Evolutionary conservation across 176 grass and related monocot genomes (phyloP), one percentile per base, ranked within the genome.

Genomic region (Aegilops bicornis): DNA sequence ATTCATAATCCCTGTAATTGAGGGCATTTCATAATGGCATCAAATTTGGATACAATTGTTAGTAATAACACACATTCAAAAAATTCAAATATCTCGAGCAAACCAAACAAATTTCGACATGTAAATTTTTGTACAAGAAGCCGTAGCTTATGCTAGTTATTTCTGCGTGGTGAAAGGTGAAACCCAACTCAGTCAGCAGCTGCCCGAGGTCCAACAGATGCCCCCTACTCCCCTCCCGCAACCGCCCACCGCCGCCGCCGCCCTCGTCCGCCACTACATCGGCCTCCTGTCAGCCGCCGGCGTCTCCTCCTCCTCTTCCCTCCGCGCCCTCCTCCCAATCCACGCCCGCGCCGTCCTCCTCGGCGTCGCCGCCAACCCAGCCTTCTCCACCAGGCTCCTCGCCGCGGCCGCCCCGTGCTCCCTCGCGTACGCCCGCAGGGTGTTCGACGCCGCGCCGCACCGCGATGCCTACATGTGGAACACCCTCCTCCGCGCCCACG

Each of bases 401-500:
- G 72, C 64, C 0, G 90, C 91, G 0, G 79, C 29, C 0, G 88
- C 85, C 10, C 78, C 83, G 2, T 27, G 84, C 29, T 95, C 88
- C 29, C 89, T 94, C n/a, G 61, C 90, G 2, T 94, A 95, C 69
- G 90, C 93, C 39, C 91, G 87, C 75, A 92, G 85, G 39, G 86
- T 98, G 84, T 98, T 94, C 86, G 91, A 91, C 62, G 80, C 47
- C 45, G 79, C 83, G 82, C 88, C 91, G 25, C 61, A 69, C 22
- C 86, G 88, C 77, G 90, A 95, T 10, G 86, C 88, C 30, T 94
- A 92, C 79, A 89, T 93, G 90, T 98, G 84, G 88, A 98, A 98
- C 88, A 92, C 91, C 29, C 86, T 98, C 67, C 87, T 98, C 63
- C 91, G 92, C 59, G 90, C 69, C 66, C 86, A 89, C 48, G 86